Evolutionary conservation across 108 stramenopile genomes (phyloP).

Genomic region (Epipyxis sp.): DNA sequence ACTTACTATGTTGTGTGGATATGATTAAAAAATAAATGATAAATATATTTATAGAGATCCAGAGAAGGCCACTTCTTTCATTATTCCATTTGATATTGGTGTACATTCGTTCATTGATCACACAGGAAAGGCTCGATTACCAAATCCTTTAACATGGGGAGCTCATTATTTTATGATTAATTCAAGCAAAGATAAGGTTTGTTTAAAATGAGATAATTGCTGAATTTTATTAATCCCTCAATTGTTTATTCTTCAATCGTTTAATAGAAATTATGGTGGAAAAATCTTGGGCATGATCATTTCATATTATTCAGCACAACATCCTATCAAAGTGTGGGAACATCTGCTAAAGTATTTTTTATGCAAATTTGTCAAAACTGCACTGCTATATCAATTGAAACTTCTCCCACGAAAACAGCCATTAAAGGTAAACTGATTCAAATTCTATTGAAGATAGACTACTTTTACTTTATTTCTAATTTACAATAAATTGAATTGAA

Average conservation of each 20-base stretch:
- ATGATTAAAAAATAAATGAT: too few relatives aligned
- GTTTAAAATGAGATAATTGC: too few relatives aligned
- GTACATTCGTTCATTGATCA: conserved; percentile 24
- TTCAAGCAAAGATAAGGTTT: too few relatives aligned
- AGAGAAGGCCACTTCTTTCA: conserved; percentile 7
- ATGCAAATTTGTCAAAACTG: conserved; percentile 16
- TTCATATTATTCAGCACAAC: conserved; percentile 21
- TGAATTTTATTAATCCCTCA: too few relatives aligned
- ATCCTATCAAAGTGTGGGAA: conserved; percentile 20
- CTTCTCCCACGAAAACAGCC: background rate
- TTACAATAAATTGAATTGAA: too few relatives aligned
- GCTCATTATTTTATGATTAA: too few relatives aligned
- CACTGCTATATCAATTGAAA: conserved; percentile 21
- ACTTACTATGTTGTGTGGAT: too few relatives aligned
- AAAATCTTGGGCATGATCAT: conserved; percentile 13
- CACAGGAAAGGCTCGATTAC: background rate
- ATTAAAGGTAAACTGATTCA: background rate
- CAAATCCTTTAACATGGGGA: conserved; percentile 1
- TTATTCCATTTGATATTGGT: conserved; percentile 26
- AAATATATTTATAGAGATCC: too few relatives aligned
- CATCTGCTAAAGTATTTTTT: background rate
- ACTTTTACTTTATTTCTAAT: too few relatives aligned
- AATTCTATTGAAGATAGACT: too few relatives aligned
- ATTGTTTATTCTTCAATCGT: too few relatives aligned
- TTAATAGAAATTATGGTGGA: too few relatives aligned